Evolutionary conservation across 768 basidiomycete species (phyloP).

Genomic region (Dentipellis sp.): DNA sequence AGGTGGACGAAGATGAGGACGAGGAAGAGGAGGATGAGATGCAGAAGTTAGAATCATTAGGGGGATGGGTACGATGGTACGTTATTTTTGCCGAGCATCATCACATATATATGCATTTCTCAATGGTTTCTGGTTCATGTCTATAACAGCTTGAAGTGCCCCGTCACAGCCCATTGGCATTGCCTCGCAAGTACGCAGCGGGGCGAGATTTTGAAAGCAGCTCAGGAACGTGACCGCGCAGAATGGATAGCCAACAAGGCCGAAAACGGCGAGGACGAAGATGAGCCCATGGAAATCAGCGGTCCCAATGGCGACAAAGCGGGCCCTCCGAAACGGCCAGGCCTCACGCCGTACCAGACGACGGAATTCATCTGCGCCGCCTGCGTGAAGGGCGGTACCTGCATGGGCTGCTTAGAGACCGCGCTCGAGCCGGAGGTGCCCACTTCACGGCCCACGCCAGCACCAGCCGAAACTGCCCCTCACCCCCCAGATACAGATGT

Average conservation of each 20-base stretch:
- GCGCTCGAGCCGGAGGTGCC: conserved; percentile 39
- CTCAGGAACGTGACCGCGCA: conserved; percentile 39
- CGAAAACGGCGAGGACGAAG: background rate
- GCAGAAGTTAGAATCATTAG: conserved; percentile 35
- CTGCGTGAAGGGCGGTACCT: conserved; percentile 70
- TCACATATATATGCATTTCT: background rate
- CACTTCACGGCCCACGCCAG: background rate
- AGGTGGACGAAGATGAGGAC: conserved; percentile 45
- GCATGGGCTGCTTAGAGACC: conserved; percentile 62
- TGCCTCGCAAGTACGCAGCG: conserved; percentile 59
- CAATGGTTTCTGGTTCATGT: conserved; percentile 5
- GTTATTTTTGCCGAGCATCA: conserved; percentile 12
- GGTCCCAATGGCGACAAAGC: background rate
- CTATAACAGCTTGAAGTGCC: conserved; percentile 57
- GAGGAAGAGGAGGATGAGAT: conserved; percentile 22
- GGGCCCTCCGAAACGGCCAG: conserved; percentile 3
- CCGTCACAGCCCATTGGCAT: conserved; percentile 67
- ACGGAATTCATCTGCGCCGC: conserved; percentile 74
- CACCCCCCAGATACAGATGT: conserved; percentile 17
- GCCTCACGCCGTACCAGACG: conserved; percentile 33
- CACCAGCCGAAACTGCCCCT: conserved; percentile 1
- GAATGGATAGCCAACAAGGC: conserved; percentile 24
- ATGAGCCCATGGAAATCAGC: background rate
- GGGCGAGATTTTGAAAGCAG: conserved; percentile 66
- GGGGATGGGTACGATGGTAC: conserved; percentile 84